Conservation (phyloP, 306 rosid genomes). For the Trifolium fragiferum region DNA sequence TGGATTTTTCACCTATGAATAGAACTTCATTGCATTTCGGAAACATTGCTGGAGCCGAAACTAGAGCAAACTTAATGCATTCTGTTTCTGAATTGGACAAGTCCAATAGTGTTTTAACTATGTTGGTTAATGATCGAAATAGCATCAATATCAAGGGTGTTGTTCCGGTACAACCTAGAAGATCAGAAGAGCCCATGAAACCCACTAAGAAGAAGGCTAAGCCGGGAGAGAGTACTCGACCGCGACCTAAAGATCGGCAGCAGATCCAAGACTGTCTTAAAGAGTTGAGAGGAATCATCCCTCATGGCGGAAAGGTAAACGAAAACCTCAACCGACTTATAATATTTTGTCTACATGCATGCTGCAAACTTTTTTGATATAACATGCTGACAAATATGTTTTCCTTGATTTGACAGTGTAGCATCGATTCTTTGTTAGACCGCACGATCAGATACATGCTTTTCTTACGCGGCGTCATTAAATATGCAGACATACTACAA, state of each 20-base stretch:
- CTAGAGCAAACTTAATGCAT: conserved; percentile 42
- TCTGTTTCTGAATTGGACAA: conserved; percentile 44
- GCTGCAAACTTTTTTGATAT: neutral
- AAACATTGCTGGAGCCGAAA: conserved; percentile 41
- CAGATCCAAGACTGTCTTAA: conserved; percentile 89
- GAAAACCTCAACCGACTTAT: conserved; percentile 15
- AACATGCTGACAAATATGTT: conserved; percentile 32
- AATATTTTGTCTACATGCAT: neutral
- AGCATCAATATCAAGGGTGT: conserved; percentile 51
- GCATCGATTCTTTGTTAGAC: conserved; percentile 86
- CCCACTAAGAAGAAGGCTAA: conserved; percentile 68
- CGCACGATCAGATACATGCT: conserved; percentile 85
- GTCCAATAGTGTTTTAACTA: conserved; percentile 42
- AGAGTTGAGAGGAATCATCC: conserved; percentile 87
- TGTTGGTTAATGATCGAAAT: conserved; percentile 66
- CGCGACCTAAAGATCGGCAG: conserved; percentile 97
- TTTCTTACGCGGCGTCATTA: conserved; percentile 66
- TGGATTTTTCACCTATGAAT: conserved; percentile 50
- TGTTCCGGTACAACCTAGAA: conserved; percentile 45
- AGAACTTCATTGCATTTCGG: conserved; percentile 45
- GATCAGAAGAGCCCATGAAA: conserved; percentile 62
- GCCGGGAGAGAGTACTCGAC: conserved; percentile 77
- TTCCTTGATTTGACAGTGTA: conserved; percentile 74
- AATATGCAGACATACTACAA: conserved; percentile 72
- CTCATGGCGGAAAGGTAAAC: conserved; percentile 79